Evolutionary conservation across 2,329 filamentous ascomycete genomes (phyloP), one percentile per base, ranked within the genome.

Genomic region (Apiospora koreana): DNA sequence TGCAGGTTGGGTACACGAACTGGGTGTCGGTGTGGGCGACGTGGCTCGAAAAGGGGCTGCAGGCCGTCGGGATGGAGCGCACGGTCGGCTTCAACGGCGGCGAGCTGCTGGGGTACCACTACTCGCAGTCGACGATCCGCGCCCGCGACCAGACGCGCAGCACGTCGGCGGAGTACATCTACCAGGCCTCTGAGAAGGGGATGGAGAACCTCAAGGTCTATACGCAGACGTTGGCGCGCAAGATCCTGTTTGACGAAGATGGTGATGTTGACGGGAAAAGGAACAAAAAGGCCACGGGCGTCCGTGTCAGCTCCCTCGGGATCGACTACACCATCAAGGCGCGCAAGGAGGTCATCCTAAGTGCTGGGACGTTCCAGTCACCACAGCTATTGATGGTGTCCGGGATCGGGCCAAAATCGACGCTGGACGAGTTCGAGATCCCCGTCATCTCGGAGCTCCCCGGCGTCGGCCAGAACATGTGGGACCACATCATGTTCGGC

Each of bases 231-330:
- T 75, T 83, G 8, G 86, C 83, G 1, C 82, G 83, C 71, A 81
- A 79, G 54, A 80, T 89, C 1, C 21, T 86, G 0, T 88, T 87
- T n/a, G n/a, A n/a, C 64, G 74, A 84, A 62, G 48, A 58, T 0
- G 72, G 79, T 0, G n/a, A 3, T 3, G 28, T 31, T 14, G 50
- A 58, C 0, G 72, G 79, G 0, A 35, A 1, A 2, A 45, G 46
- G 6, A 21, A 66, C 41, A 82, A 80, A 21, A 82, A 80, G n/a
- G 78, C 79, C 2, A 78, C 73, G 0, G 77, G 76, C 0, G 77
- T 79, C 1, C 31, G 70, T 2, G 75, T 80, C 16, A 69, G 69
- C 35, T 76, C 75, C 0, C 48, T 69, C 0, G 75, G 75, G 42
- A 4, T 76, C 25, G 68, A 70, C 9, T 79, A 76, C 67, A 75